Evolutionary conservation across 2,329 filamentous ascomycete genomes (phyloP).

Genomic region (Sporothrix euskadiensis): DNA sequence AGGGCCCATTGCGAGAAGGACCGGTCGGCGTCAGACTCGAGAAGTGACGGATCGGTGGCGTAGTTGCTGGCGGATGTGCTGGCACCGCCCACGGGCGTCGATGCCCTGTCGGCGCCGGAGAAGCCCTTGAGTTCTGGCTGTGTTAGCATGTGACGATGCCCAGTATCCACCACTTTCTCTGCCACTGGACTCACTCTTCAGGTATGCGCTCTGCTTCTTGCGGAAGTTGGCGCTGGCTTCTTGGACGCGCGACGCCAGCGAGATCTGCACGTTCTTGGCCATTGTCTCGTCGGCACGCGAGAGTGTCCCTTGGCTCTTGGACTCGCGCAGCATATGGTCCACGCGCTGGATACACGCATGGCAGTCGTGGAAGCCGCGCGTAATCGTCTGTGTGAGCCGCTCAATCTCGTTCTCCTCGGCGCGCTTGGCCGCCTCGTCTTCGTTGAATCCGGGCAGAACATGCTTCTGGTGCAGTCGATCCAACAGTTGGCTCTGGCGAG

Average conservation of each 20-base stretch:
- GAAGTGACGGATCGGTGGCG: conserved; percentile 75
- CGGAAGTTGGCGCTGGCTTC: conserved; percentile 89
- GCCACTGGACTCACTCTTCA: conserved; percentile 69
- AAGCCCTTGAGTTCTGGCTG: conserved; percentile 71
- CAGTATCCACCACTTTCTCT: no score
- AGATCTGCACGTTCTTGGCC: conserved; percentile 94
- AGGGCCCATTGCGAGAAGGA: conserved; percentile 88
- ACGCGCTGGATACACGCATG: conserved; percentile 86
- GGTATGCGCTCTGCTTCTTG: conserved; percentile 95
- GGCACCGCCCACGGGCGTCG: conserved; percentile 47
- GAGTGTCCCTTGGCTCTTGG: conserved; percentile 69
- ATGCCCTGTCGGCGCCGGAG: conserved; percentile 55
- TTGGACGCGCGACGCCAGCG: conserved; percentile 82
- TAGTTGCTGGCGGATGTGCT: conserved; percentile 38
- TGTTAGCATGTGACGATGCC: conserved; percentile 32
- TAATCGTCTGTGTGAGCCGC: conserved; percentile 84
- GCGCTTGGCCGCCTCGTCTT: conserved; percentile 78
- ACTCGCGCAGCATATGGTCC: conserved; percentile 81
- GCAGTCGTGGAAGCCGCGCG: conserved; percentile 83
- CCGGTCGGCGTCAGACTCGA: conserved; percentile 91
- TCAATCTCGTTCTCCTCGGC: conserved; percentile 90
- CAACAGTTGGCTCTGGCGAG: conserved; percentile 77
- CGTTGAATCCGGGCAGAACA: conserved; percentile 92
- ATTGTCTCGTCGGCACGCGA: conserved; percentile 87
- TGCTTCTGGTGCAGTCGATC: conserved; percentile 97